Percentiles rank a stretch among this genome's conserved stretches.
Conservation (phyloP, 2,329 filamentous ascomycete species). For the Pseudocercospora macadamiae region DNA sequence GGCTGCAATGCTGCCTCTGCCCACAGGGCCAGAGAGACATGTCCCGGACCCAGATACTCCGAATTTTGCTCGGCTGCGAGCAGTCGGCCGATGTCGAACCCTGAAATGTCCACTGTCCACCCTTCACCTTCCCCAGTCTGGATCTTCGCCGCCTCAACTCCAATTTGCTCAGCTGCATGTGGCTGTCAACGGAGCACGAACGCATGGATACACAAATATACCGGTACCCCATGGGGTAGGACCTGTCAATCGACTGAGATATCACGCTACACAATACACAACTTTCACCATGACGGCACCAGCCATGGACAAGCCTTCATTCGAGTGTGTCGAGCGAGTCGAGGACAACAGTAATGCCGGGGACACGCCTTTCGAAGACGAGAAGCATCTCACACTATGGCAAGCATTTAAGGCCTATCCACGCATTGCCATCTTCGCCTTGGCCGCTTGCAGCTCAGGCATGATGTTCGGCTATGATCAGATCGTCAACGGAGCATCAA, state of each 20-base stretch:
- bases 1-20: no score
- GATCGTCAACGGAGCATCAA: slow-evolving; percentile 5
- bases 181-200: neutral
- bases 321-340: neutral
- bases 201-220: neutral
- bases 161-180: neutral
- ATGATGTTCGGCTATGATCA: slow-evolving; percentile 6
- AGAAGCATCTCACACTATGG: neutral
- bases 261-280: neutral
- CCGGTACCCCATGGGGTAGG: neutral
- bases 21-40: no score
- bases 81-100: no score
- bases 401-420: neutral
- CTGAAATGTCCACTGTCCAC: no score
- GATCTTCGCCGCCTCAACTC: neutral
- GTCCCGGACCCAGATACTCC: no score
- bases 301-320: neutral
- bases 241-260: neutral
- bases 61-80: no score
- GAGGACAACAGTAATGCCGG: neutral
- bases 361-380: neutral
- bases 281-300: neutral
- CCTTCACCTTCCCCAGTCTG: neutral
- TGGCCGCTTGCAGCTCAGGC: neutral
- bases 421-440: neutral